phyloP scores from a whole-genome alignment of 148 eudicot species.

The Hydrangea macrophylla region DNA sequence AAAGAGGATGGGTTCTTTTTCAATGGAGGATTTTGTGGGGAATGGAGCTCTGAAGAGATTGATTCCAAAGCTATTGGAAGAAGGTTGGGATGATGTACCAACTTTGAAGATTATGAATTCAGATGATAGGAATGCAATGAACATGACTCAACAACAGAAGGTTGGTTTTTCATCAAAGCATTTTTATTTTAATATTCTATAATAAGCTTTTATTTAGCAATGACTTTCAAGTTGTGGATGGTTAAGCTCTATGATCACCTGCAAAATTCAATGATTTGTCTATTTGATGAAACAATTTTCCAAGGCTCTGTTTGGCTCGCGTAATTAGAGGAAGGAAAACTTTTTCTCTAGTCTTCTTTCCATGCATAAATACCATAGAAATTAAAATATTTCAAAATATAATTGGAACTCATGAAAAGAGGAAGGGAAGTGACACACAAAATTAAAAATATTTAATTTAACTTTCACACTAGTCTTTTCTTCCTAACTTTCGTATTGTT shows the following conservation, averaged over 20 bases:
- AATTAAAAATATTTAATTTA: no score
- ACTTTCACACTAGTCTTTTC: no score
- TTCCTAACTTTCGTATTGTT: no score
- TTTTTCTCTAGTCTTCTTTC: no score
- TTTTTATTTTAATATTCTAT: background rate
- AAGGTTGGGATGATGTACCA: constrained; percentile 49
- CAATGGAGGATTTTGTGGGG: constrained; percentile 42
- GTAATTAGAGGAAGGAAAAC: no score
- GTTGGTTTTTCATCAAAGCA: constrained; percentile 12
- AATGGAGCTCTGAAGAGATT: constrained; percentile 32
- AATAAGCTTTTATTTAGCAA: background rate
- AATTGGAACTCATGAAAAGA: no score
- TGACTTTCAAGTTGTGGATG: background rate
- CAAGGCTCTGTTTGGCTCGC: no score
- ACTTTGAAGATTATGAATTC: constrained; percentile 45
- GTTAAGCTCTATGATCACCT: background rate
- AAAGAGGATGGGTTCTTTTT: constrained; percentile 31
- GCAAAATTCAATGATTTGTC: no score
- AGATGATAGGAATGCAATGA: constrained; percentile 35
- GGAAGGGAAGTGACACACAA: no score
- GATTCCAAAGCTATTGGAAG: constrained; percentile 36
- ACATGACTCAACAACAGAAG: constrained; percentile 39
- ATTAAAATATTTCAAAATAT: background rate
- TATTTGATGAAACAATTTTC: no score
- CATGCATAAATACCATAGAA: no score